Conservation (phyloP, 2,329 filamentous ascomycete species). For the Cladosporium sp. region DNA sequence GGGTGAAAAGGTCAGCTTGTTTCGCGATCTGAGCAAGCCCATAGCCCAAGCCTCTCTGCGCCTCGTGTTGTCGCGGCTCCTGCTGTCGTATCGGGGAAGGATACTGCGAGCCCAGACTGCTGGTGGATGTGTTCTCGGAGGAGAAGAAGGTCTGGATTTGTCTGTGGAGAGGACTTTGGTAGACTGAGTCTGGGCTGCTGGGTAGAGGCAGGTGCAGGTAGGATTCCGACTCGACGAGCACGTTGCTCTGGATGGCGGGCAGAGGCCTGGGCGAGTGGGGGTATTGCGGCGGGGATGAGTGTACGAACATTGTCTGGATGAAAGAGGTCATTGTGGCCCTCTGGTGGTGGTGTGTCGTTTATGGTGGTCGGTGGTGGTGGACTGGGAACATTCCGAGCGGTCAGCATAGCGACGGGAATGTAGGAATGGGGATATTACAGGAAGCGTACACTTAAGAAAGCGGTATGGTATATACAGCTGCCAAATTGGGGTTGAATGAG, state of each 20-base stretch:
- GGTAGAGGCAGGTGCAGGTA: constrained; percentile 30
- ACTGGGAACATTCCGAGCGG: constrained; percentile 12
- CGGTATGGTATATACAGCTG: not conserved
- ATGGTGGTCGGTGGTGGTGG: not conserved
- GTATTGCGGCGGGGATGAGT: constrained; percentile 33
- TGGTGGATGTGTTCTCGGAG: constrained; percentile 1
- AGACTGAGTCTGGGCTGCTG: constrained; percentile 26
- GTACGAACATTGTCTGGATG: constrained; percentile 74
- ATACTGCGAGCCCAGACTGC: constrained; percentile 6
- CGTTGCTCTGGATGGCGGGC: constrained; percentile 39
- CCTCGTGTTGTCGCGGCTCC: constrained; percentile 22
- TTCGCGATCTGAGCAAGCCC: constrained; percentile 21
- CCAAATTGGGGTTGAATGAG: not conserved
- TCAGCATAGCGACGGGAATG: constrained; percentile 10
- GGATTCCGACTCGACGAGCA: constrained; percentile 39
- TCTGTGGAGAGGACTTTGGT: constrained; percentile 30
- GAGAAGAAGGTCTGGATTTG: constrained; percentile 27
- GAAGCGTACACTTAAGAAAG: not conserved
- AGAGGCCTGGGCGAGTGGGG: constrained; percentile 33
- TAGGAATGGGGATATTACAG: not conserved
- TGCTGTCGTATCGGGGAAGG: constrained; percentile 1
- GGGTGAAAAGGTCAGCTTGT: constrained; percentile 34
- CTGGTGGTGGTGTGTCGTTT: not conserved
- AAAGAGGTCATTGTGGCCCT: constrained; percentile 63
- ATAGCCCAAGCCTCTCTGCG: constrained; percentile 23